These are phyloP conservation scores for Pythium dissimile DNA, from an alignment of 352 stramenopile species.

Conservation along the genomic window DNA sequence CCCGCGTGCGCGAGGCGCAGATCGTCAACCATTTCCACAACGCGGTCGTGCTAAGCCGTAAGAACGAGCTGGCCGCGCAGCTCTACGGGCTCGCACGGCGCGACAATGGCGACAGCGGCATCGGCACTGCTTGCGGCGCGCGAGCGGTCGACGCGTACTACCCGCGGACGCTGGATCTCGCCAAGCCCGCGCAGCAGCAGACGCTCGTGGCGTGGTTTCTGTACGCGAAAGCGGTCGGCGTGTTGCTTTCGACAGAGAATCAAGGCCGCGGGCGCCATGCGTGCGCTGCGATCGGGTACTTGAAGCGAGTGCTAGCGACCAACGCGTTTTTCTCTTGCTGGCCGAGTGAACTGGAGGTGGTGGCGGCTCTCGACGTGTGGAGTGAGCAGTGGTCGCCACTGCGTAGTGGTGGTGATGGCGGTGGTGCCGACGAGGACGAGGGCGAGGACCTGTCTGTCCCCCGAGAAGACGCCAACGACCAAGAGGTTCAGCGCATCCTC, in stretches of 20 bases:
- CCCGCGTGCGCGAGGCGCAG: slow-evolving; percentile 32
- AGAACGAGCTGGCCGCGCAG: slow-evolving; percentile 43
- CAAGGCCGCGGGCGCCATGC: too few relatives aligned
- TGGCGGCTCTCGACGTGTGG: slow-evolving; percentile 10
- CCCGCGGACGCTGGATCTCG: slow-evolving; percentile 45
- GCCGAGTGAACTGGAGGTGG: slow-evolving; percentile 1
- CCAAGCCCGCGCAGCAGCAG: neutral
- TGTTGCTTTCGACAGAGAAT: slow-evolving; percentile 1
- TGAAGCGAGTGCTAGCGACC: slow-evolving; percentile 4
- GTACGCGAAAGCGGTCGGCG: slow-evolving; percentile 42
- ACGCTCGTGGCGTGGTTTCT: slow-evolving; percentile 38
- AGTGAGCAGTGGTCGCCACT: slow-evolving; percentile 10
- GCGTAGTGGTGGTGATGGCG: too few relatives aligned
- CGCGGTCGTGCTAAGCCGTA: slow-evolving; percentile 58
- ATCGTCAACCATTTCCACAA: slow-evolving; percentile 70
- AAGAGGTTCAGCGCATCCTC: slow-evolving; percentile 14
- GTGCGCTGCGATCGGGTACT: neutral
- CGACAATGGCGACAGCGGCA: too few relatives aligned
- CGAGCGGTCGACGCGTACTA: slow-evolving; percentile 59
- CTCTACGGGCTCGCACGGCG: slow-evolving; percentile 22
- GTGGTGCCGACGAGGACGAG: neutral
- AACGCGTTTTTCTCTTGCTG: slow-evolving; percentile 10
- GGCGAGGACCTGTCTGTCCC: neutral
- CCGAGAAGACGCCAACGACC: too few relatives aligned
- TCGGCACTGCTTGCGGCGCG: too few relatives aligned